Conservation (phyloP, 768 basidiomycete genomes). For the Lentinus brumalis region DNA sequence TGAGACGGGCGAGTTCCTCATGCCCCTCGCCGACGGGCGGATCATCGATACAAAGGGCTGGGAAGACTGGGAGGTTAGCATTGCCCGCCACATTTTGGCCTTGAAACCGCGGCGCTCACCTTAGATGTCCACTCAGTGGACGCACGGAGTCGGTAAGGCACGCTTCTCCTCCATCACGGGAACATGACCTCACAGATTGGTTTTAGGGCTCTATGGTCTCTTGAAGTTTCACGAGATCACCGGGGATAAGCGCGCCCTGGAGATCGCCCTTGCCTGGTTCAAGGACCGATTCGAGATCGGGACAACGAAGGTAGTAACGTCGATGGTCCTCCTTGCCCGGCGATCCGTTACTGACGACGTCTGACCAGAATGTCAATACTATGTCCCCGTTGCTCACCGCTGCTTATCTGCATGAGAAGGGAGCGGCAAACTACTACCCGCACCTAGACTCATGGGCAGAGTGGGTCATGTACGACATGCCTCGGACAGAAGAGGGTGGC, state of each 20-base stretch:
- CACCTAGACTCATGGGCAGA: constrained; percentile 53
- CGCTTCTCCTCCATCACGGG: not conserved
- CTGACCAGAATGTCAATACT: constrained; percentile 53
- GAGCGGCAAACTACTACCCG: constrained; percentile 36
- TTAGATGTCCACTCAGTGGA: constrained; percentile 36
- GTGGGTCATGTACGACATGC: constrained; percentile 52
- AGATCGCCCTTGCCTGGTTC: constrained; percentile 52
- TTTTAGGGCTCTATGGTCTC: constrained; percentile 42
- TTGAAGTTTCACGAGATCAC: constrained; percentile 45
- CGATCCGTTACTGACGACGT: not conserved
- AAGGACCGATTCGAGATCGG: constrained; percentile 48
- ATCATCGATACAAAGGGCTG: constrained; percentile 60
- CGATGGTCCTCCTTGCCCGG: not conserved
- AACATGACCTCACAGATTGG: not conserved
- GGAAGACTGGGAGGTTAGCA: constrained; percentile 55
- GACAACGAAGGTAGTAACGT: constrained; percentile 45
- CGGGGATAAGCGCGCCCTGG: constrained; percentile 38
- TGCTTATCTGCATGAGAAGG: constrained; percentile 44
- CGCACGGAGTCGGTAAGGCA: constrained; percentile 43
- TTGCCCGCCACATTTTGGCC: not conserved
- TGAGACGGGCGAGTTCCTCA: constrained; percentile 51
- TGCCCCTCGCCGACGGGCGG: constrained; percentile 50
- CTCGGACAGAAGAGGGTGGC: constrained; percentile 47
- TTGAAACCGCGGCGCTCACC: not conserved
- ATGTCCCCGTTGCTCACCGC: constrained; percentile 54